Base-by-base conservation (phyloP, 805 yeast species). In the Spathaspora arborariae region DNA sequence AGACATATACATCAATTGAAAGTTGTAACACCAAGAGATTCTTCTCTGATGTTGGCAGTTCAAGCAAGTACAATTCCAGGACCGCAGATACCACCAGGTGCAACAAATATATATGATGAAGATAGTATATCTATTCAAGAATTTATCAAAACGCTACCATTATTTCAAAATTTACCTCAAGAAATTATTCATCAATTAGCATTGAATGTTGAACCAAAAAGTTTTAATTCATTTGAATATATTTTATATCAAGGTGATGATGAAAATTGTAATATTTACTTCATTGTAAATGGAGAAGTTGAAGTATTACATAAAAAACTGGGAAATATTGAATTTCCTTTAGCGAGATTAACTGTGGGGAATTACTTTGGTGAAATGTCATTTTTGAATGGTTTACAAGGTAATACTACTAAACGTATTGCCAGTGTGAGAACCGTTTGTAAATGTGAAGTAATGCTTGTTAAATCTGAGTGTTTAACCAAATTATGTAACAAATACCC, bases 351-450 rank as follows among this genome's bases (percentile, higher is more conserved):
- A 20, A 74, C 79, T 2, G 63, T 79, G 13, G 88, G 86, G 18
- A 75, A 81, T 27, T 84, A 82, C 62, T 84, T 85, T 64, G 94
- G 94, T 19, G 92, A 85, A 60, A 82, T 85, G 83, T 78, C 88
- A 0, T 85, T 85, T 54, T 62, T 85, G 37, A 67, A 79, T 3
- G 72, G 73, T 10, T 55, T 81, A 18, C 62, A 68, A 20, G 55
- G 65, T 53, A 39, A 56, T 47, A 43, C 36, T n/a, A 42, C 41
- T 20, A 50, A 39, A 41, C 64, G 91, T 52, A 76, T 82, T 38
- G 91, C 90, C 0, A 79, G 79, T 48, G 81, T 85, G 27, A 69
- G 90, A 49, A 73, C 89, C 0, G 76, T 82, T 10, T 68, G 81
- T 4, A 71, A 76, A 16, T 79, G 81, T 20, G 87, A 84, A 47